Conservation (phyloP, 371 early-diverging fungal genomes). For the Mucor plumbeus region DNA sequence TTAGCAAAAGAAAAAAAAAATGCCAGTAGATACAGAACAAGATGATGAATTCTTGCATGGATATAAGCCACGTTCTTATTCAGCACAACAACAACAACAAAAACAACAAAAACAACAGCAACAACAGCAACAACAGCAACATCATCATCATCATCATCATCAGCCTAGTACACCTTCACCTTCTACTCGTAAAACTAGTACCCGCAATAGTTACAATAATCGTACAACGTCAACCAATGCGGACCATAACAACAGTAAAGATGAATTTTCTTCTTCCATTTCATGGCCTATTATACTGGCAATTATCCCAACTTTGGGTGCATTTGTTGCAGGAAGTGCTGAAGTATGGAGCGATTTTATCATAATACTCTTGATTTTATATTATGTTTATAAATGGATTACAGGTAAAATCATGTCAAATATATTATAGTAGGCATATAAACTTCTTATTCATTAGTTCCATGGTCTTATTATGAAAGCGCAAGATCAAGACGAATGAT, state of each 20-base stretch:
- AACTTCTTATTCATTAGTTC: slow-evolving; percentile 39
- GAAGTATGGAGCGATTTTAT: slow-evolving; percentile 73
- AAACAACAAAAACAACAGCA: background rate
- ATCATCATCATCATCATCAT: no score
- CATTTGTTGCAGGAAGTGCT: slow-evolving; percentile 67
- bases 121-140: background rate
- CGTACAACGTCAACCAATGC: background rate
- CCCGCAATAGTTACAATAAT: background rate
- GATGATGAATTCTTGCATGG: background rate
- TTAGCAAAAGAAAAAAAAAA: background rate
- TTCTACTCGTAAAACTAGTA: background rate
- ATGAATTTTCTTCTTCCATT: slow-evolving; percentile 32
- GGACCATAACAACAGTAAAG: slow-evolving; percentile 6
- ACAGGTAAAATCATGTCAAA: slow-evolving; percentile 55
- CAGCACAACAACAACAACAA: background rate
- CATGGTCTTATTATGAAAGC: slow-evolving; percentile 74
- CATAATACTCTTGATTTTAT: slow-evolving; percentile 62
- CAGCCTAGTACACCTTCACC: slow-evolving; percentile 2
- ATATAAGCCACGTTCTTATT: slow-evolving; percentile 3
- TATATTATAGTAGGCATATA: background rate
- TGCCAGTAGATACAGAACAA: slow-evolving; percentile 2
- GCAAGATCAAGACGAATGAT: slow-evolving; percentile 60
- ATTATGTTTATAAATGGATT: slow-evolving; percentile 72
- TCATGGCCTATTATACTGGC: slow-evolving; percentile 74
- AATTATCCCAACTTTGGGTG: slow-evolving; percentile 66